A percentile compares a stretch with the other conserved stretches of the same genome.
Evolutionary conservation across 306 rosid species (phyloP).

Genomic region (Delonix regia): DNA sequence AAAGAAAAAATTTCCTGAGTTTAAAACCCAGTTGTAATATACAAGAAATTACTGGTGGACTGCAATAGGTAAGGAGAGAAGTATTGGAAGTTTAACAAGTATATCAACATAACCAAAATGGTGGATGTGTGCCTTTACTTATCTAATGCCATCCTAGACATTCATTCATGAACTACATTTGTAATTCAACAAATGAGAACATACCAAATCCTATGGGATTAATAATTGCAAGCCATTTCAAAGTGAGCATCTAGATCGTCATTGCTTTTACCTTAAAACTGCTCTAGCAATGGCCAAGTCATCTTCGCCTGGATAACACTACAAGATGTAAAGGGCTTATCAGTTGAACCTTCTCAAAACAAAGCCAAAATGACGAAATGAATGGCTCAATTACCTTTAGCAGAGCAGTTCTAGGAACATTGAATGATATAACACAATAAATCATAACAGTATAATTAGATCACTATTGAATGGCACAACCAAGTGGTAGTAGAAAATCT

Average conservation of each 20-base stretch:
- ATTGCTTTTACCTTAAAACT: conserved; percentile 69
- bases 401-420: conserved; percentile 27
- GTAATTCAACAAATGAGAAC: conserved; percentile 9
- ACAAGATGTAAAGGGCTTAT: conserved; percentile 50
- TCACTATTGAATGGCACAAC: conserved; percentile 14
- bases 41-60: conserved; percentile 20
- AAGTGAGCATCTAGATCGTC: conserved; percentile 8
- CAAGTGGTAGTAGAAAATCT: conserved; percentile 26
- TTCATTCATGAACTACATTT: conserved; percentile 13
- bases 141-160: background rate
- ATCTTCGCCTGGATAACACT: conserved; percentile 98
- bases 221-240: conserved; percentile 8
- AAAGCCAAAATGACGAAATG: conserved; percentile 19
- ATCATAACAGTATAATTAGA: conserved; percentile 23
- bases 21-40: conserved; percentile 19
- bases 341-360: conserved; percentile 31
- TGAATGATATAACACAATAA: conserved; percentile 8
- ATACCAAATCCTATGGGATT: background rate
- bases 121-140: background rate
- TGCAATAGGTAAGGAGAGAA: conserved; percentile 22
- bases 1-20: conserved; percentile 21
- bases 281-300: conserved; percentile 91
- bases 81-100: conserved; percentile 7
- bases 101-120: background rate
- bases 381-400: conserved; percentile 17